Evolutionary conservation across 1,284 basidiomycete species (phyloP).

Genomic region (Lentinula novae-zelandiae): DNA sequence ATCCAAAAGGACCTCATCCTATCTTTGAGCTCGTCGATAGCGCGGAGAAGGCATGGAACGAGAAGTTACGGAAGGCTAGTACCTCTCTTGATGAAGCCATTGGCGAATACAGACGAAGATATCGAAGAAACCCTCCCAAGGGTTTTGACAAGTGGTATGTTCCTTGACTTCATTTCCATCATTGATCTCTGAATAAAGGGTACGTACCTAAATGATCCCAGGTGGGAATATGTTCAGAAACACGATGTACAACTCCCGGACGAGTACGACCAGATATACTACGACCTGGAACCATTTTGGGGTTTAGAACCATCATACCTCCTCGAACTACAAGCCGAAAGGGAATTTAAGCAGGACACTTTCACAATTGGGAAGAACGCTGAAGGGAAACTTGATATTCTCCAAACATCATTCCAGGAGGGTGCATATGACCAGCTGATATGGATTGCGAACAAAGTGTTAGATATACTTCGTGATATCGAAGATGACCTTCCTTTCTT

Average conservation of each 20-base stretch:
- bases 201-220: conserved; percentile 16
- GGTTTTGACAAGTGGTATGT: conserved; percentile 53
- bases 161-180: neutral
- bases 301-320: conserved; percentile 43
- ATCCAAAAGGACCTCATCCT: conserved; percentile 41
- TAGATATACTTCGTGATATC: conserved; percentile 30
- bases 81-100: conserved; percentile 52
- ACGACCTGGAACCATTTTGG: conserved; percentile 50
- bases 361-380: conserved; percentile 37
- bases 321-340: conserved; percentile 27
- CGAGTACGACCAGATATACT: conserved; percentile 49
- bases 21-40: conserved; percentile 51
- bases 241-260: conserved; percentile 54
- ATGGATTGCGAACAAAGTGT: conserved; percentile 22
- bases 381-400: conserved; percentile 23
- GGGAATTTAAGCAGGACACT: conserved; percentile 32
- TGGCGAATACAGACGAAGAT: conserved; percentile 50
- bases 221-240: conserved; percentile 56
- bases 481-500: conserved; percentile 34
- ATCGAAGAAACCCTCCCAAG: conserved; percentile 41
- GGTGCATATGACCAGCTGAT: conserved; percentile 28
- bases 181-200: no score
- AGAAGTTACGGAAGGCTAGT: conserved; percentile 50
- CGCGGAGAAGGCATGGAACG: conserved; percentile 49
- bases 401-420: conserved; percentile 28